These are phyloP conservation scores for Cutaneotrichosporon sp. DNA, from an alignment of 1,284 basidiomycete genomes.

Conservation along the genomic window DNA sequence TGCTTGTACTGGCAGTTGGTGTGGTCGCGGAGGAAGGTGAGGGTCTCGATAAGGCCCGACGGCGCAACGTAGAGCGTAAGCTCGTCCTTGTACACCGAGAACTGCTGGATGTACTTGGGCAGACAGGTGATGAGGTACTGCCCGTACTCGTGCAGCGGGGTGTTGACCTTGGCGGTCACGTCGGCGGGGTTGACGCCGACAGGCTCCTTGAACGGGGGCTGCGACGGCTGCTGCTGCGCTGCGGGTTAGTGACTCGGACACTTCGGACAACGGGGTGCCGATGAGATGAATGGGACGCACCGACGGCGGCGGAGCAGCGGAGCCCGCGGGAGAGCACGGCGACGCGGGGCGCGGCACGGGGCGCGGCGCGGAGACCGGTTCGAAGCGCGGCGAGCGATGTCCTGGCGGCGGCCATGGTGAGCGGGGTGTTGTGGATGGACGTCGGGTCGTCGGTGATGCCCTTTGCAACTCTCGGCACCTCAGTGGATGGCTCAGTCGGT, in stretches of 20 bases:
- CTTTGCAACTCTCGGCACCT: constrained; percentile 4
- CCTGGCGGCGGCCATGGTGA: constrained; percentile 35
- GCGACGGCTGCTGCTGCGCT: constrained; percentile 46
- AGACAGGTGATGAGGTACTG: constrained; percentile 85
- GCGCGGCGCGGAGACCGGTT: constrained; percentile 13
- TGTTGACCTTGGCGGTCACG: constrained; percentile 63
- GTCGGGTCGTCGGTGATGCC: neutral
- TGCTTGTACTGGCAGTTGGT: constrained; percentile 91
- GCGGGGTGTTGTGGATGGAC: constrained; percentile 2
- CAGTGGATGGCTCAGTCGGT: neutral
- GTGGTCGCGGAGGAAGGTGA: constrained; percentile 95
- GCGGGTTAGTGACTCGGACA: neutral
- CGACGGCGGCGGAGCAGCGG: constrained; percentile 23
- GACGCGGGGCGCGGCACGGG: constrained; percentile 6
- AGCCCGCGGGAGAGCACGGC: constrained; percentile 25
- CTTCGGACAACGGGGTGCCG: neutral
- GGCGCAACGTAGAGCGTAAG: constrained; percentile 77
- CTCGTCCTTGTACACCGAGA: constrained; percentile 97
- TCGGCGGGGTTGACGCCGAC: constrained; percentile 79
- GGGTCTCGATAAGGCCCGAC: constrained; percentile 71
- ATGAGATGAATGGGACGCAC: constrained; percentile 17
- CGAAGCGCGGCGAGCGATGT: constrained; percentile 28
- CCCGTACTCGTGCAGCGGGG: constrained; percentile 78
- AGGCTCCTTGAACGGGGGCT: constrained; percentile 75
- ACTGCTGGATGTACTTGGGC: constrained; percentile 93